These are phyloP conservation scores for Curvularia sp. DNA, from an alignment of 2,329 filamentous ascomycete species.

Conservation along the genomic window DNA sequence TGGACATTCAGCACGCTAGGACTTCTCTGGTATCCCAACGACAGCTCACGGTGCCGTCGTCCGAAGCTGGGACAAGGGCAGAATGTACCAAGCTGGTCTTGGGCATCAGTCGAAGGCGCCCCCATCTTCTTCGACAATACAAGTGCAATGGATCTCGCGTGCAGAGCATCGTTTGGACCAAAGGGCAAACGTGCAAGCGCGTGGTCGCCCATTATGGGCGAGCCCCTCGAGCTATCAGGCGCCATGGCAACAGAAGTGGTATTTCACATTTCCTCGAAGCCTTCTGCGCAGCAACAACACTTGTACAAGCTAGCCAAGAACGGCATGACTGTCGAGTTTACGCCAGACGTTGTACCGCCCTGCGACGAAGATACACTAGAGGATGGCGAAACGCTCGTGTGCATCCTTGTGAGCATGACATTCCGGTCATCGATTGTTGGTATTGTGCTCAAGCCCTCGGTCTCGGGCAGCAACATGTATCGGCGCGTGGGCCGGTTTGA, in stretches of 20 bases:
- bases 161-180: constrained; percentile 39
- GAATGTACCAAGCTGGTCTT: constrained; percentile 48
- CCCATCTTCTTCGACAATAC: constrained; percentile 48
- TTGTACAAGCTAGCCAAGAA: constrained; percentile 40
- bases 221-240: constrained; percentile 40
- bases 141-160: constrained; percentile 49
- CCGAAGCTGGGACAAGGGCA: constrained; percentile 27
- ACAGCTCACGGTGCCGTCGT: constrained; percentile 36
- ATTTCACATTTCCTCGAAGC: constrained; percentile 23
- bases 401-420: constrained; percentile 48
- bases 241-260: constrained; percentile 47
- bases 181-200: constrained; percentile 29
- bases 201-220: constrained; percentile 44
- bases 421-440: constrained; percentile 48
- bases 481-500: constrained; percentile 48
- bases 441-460: constrained; percentile 38
- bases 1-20: constrained; percentile 48
- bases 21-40: constrained; percentile 48
- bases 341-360: constrained; percentile 40
- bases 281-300: constrained; percentile 11
- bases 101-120: constrained; percentile 48
- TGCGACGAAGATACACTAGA: constrained; percentile 37
- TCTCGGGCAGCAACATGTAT: constrained; percentile 29
- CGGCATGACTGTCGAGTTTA: constrained; percentile 43
- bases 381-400: constrained; percentile 42